These are phyloP conservation scores for Aspergillus sparsus DNA, from an alignment of 495 filamentous ascomycete genomes.

Conservation along the genomic window DNA sequence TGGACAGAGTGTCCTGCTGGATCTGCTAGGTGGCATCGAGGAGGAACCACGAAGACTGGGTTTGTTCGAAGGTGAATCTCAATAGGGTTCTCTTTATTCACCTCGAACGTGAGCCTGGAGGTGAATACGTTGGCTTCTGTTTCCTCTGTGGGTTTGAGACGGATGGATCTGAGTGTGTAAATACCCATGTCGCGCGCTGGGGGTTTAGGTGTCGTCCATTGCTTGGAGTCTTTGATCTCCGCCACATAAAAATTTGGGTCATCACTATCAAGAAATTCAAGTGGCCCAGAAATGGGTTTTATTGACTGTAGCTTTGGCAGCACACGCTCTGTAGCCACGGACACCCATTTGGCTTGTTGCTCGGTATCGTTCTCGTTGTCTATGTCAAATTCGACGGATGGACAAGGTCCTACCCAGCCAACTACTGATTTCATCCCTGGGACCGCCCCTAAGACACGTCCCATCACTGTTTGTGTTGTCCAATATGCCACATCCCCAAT, in stretches of 20 bases:
- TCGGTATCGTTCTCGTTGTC: neutral
- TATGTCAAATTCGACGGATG: neutral
- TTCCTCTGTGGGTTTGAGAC: neutral
- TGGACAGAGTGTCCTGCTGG: neutral
- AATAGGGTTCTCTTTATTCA: neutral
- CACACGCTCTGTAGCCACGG: neutral
- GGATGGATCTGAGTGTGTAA: neutral
- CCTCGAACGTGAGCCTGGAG: neutral
- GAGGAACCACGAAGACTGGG: neutral
- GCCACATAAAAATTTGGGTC: neutral
- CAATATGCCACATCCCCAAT: neutral
- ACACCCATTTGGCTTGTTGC: neutral
- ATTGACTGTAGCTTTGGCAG: neutral
- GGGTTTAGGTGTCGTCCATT: constrained; percentile 1
- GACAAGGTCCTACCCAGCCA: constrained; percentile 2
- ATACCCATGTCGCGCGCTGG: neutral
- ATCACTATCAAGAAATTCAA: neutral
- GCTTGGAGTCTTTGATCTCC: neutral
- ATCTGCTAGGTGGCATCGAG: neutral
- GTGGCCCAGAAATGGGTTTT: neutral
- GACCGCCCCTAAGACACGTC: neutral
- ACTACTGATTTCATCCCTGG: neutral
- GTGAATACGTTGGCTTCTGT: neutral
- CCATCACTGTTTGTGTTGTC: neutral
- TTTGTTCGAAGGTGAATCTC: neutral